phyloP scores from a whole-genome alignment of 257 asterid species.

The Linaria vulgaris region DNA sequence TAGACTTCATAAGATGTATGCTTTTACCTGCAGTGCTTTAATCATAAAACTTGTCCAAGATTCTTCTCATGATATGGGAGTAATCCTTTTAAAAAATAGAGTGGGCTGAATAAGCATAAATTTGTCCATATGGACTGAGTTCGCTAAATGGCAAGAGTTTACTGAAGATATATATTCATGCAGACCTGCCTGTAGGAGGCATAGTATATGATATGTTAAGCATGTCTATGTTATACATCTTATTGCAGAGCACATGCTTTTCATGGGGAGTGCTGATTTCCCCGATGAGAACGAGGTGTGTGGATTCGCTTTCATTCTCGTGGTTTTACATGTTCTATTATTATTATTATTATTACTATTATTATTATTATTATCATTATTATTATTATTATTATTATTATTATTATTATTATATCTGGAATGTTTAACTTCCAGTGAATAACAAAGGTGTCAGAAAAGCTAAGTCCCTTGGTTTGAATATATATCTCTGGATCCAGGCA shows the following conservation, averaged over 20 bases:
- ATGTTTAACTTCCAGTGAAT: too few species aligned
- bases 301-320: slow-evolving; percentile 9
- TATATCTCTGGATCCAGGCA: too few species aligned
- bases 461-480: too few species aligned
- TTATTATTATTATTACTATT: too few species aligned
- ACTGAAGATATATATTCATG: not conserved
- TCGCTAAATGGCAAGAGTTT: not conserved
- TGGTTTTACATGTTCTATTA: slow-evolving; percentile 13
- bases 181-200: slow-evolving; percentile 11
- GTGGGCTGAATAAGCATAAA: slow-evolving; percentile 13
- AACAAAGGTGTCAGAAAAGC: too few species aligned
- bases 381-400: too few species aligned
- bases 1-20: slow-evolving; percentile 16
- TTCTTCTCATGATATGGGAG: slow-evolving; percentile 4
- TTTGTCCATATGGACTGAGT: too few species aligned
- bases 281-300: slow-evolving; percentile 99
- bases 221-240: slow-evolving; percentile 23
- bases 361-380: too few species aligned
- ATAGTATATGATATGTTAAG: slow-evolving; percentile 9
- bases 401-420: too few species aligned
- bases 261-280: slow-evolving; percentile 93
- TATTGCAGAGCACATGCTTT: slow-evolving; percentile 97
- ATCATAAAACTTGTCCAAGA: not conserved
- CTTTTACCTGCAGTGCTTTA: slow-evolving; percentile 10
- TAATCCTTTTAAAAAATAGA: slow-evolving; percentile 3